Evolutionary conservation across 176 grass and related monocot species (phyloP).

Genomic region (Oryza glaberrima): DNA sequence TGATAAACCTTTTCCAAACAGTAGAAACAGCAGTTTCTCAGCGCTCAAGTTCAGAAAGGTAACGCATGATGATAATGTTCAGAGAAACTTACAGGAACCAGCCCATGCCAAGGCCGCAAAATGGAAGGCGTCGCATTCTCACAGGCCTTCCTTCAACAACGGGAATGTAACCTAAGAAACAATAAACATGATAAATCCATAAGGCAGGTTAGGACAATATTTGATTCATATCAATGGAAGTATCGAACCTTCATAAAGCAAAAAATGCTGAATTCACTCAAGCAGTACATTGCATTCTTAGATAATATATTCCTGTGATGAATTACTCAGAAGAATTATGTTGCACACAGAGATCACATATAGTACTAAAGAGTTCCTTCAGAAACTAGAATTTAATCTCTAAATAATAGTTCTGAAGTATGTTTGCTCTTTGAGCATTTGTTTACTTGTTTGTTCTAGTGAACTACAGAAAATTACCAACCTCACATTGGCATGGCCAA

Average conservation of each 20-base stretch:
- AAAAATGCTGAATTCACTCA: background rate
- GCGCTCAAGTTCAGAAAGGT: background rate
- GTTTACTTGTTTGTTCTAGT: slow-evolving; percentile 2
- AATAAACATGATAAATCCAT: slow-evolving; percentile 2
- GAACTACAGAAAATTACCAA: background rate
- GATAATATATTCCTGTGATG: background rate
- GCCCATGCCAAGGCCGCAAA: slow-evolving; percentile 86
- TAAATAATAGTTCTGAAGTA: background rate
- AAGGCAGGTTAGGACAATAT: background rate
- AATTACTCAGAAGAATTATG: background rate
- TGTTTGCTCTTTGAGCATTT: background rate
- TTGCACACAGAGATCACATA: background rate
- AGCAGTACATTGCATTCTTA: background rate
- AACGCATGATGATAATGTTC: slow-evolving; percentile 20
- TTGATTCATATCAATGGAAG: background rate
- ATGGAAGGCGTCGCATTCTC: slow-evolving; percentile 80
- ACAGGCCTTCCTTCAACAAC: slow-evolving; percentile 88
- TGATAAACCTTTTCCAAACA: slow-evolving; percentile 71
- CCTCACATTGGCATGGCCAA: background rate
- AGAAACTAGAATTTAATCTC: slow-evolving; percentile 2
- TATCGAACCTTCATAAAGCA: background rate
- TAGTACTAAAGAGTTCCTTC: background rate
- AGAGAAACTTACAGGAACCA: slow-evolving; percentile 80
- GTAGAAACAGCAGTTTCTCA: slow-evolving; percentile 37
- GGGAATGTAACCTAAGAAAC: slow-evolving; percentile 64